Evolutionary conservation across 495 filamentous ascomycete species (phyloP), one percentile per base, ranked within the genome.

Genomic region (Massariosphaeria phaeospora): DNA sequence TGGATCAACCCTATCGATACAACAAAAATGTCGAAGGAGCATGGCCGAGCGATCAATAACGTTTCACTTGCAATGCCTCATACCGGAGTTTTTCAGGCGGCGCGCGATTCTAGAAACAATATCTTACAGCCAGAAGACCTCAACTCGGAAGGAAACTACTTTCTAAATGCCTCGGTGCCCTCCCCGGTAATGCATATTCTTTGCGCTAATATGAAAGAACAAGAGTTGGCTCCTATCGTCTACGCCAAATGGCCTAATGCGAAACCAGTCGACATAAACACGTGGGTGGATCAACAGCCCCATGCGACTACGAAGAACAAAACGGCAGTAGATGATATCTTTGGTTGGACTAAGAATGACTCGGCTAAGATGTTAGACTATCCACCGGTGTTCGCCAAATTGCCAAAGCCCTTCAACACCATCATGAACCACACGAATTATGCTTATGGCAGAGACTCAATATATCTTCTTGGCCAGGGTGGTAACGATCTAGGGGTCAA

Each of bases 11-110:
- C 67, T 7, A 63, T 67, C 21, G 66, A 84, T 49, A 73, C 80
- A 26, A 70, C 68, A 0, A 64, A 66, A 3, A 65, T 68, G 2
- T 85, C 78, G 11, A 45, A 66, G 2, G 53, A 67, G 25, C 65
- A 77, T 56, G 49, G 31, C 15, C 72, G 84, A 30, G 69, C 84
- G 36, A 65, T 89, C 52, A 82, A 86, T 67, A 89, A 89, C 60
- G 77, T 89, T 34, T 86, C 83, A 0, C 76, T 88, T 57, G 82
- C 84, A 1, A 82, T 89, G 74, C 86, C 86, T 0, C 85, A 89
- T 51, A 73, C 79, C 2, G 83, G 83, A 1, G 70, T 91, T 3
- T 77, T 83, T 23, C 66, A 67, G 18, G 85, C 85, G 2, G 79
- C 81, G 0, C 72, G 71, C 21, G 73, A 86, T 57, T 58, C 69